phyloP scores from a whole-genome alignment of 805 yeast species.

The Kuraishia floccosa region DNA sequence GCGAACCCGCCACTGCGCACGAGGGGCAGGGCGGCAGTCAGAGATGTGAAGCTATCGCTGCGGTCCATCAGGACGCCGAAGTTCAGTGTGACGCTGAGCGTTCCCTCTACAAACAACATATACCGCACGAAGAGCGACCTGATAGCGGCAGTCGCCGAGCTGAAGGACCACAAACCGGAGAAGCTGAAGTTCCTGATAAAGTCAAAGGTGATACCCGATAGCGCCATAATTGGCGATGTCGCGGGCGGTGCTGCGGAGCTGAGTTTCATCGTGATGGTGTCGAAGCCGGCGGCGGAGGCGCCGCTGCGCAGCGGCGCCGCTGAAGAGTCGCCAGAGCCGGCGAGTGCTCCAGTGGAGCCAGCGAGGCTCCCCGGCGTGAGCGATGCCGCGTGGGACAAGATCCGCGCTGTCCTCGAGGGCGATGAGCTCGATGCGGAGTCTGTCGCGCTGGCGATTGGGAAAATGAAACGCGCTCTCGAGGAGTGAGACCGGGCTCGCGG shows the following conservation, averaged over 20 bases:
- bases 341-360: too few species aligned
- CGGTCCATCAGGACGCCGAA: slow-evolving; percentile 71
- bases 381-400: slow-evolving; percentile 23
- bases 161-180: slow-evolving; percentile 18
- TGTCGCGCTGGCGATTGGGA: too few species aligned
- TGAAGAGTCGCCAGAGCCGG: too few species aligned
- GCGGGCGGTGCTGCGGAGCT: slow-evolving; percentile 11
- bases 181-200: slow-evolving; percentile 36
- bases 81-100: slow-evolving; percentile 22
- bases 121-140: slow-evolving; percentile 26
- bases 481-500: slow-evolving; percentile 7
- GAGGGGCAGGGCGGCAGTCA: slow-evolving; percentile 12
- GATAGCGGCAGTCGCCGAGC: slow-evolving; percentile 15
- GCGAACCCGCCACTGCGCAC: slow-evolving; percentile 15
- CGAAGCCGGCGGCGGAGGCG: too few species aligned
- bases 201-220: slow-evolving; percentile 38
- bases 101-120: slow-evolving; percentile 13
- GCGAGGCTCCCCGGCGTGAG: too few species aligned
- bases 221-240: slow-evolving; percentile 16
- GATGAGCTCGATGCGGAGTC: slow-evolving; percentile 19
- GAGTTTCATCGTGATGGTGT: slow-evolving; percentile 23
- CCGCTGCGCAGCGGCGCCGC: neutral
- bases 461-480: too few species aligned
- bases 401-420: slow-evolving; percentile 17
- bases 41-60: slow-evolving; percentile 21